Evolutionary conservation across 2,329 filamentous ascomycete genomes (phyloP), one percentile per base, ranked within the genome.

Genomic region (Colletotrichum siamense): DNA sequence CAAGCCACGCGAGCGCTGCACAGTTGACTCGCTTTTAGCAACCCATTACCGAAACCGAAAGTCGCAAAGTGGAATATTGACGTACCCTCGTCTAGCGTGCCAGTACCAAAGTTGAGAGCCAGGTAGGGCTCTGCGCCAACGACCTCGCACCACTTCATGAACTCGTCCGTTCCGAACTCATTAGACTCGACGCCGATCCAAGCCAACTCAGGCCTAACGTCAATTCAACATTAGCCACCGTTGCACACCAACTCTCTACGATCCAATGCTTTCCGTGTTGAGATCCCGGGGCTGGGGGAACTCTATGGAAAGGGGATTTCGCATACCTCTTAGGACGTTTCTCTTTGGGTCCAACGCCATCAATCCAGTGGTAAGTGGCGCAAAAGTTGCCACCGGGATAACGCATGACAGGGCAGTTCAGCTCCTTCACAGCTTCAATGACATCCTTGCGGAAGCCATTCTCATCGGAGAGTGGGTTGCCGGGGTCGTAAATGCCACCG

Each of bases 341-440:
- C 26, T 95, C 93, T 77, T 87, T 89, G 0, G 95, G 95, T 2
- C 95, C 95, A 78, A 98, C 89, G 12, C 95, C 95, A 83, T 97
- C 95, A 65, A 93, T 88, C 95, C 95, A 97, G 87, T 96, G 94
- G 83, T 96, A 97, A 2, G 95, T 96, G 6, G 95, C 95, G 61
- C 93, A 91, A 83, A 96, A 97, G 84, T 97, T 98, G 64, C 95
- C 95, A 16, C 95, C 95, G 2, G 95, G 95, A 81, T 96, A 97
- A 64, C 95, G 89, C 26, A 96, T 91, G 49, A 96, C 94, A 16
- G 95, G 95, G 49, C 95, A 90, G 69, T 94, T 90, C 70, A 97
- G 89, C 79, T 96, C 94, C 81, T 92, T 91, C 78, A 97, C 88
- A 8, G 94, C 93, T 57, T 91, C 89, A 28, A 97, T 90, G 57